Evolutionary conservation across 2,329 filamentous ascomycete genomes (phyloP).

Genomic region (Chaetoscypha palmicola): DNA sequence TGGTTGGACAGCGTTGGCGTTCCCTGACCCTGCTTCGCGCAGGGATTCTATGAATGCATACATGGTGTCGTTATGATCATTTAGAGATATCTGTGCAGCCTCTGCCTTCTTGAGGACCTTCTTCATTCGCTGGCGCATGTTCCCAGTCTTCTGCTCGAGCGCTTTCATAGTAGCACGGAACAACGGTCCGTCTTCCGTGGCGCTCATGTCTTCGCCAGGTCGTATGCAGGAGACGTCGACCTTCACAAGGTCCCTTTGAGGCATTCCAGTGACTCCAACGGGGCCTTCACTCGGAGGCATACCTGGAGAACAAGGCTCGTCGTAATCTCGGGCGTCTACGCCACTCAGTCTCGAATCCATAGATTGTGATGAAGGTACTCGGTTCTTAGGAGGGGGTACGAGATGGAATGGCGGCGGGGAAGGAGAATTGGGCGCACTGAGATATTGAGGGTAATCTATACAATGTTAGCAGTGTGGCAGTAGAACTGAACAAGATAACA

Average conservation of each 20-base stretch:
- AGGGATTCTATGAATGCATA: slow-evolving; percentile 77
- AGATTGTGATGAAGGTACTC: slow-evolving; percentile 81
- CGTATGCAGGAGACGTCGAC: slow-evolving; percentile 83
- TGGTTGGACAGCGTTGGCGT: slow-evolving; percentile 93
- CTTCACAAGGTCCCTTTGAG: slow-evolving; percentile 48
- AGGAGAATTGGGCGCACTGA: slow-evolving; percentile 56
- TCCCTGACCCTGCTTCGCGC: slow-evolving; percentile 80
- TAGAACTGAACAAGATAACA: too few species aligned
- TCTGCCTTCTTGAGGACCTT: slow-evolving; percentile 94
- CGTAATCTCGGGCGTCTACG: slow-evolving; percentile 47
- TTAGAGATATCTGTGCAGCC: slow-evolving; percentile 71
- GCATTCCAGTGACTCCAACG: slow-evolving; percentile 6
- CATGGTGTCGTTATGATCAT: slow-evolving; percentile 79
- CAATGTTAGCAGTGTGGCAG: slow-evolving; percentile 19
- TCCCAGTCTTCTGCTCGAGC: slow-evolving; percentile 91
- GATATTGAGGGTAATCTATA: slow-evolving; percentile 27
- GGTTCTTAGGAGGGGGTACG: slow-evolving; percentile 64
- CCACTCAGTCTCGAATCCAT: slow-evolving; percentile 75
- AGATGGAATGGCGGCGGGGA: slow-evolving; percentile 71
- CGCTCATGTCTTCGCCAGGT: slow-evolving; percentile 76
- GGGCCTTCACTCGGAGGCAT: slow-evolving; percentile 34
- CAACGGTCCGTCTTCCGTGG: slow-evolving; percentile 85
- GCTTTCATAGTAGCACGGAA: slow-evolving; percentile 97
- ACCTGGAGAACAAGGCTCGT: slow-evolving; percentile 52
- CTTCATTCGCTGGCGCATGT: slow-evolving; percentile 91